Evolutionary conservation across 1,139 yeast genomes (phyloP).

Genomic region (Sugiyamaella castrensis): DNA sequence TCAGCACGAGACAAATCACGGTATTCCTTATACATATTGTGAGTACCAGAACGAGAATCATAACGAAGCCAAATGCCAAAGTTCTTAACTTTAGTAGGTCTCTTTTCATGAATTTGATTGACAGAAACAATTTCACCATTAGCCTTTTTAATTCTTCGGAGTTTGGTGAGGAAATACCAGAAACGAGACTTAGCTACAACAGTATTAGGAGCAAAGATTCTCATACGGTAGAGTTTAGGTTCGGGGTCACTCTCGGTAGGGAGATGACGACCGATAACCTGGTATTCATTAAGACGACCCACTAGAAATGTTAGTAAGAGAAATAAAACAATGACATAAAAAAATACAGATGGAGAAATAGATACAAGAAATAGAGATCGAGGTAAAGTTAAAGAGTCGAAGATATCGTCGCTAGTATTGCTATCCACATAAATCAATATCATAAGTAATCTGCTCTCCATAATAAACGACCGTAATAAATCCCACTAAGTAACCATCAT

Average conservation of each 20-base stretch:
- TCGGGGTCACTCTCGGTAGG: conserved; percentile 99
- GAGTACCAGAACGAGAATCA: conserved; percentile 99
- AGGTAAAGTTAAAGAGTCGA: too few relatives aligned
- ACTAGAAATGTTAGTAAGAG: conserved; percentile 16
- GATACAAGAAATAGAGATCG: too few relatives aligned
- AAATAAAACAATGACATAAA: too few relatives aligned
- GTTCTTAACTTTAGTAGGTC: conserved; percentile 99
- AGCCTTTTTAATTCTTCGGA: conserved; percentile 99
- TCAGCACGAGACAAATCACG: conserved; percentile 99
- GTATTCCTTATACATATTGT: conserved; percentile 99
- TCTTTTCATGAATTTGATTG: conserved; percentile 87
- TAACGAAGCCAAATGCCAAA: conserved; percentile 99
- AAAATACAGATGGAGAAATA: too few relatives aligned
- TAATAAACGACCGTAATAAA: too few relatives aligned
- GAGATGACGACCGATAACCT: conserved; percentile 99
- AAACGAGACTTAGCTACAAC: conserved; percentile 99
- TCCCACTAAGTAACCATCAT: too few relatives aligned
- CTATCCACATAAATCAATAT: too few relatives aligned
- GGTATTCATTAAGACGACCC: conserved; percentile 95
- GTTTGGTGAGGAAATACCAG: conserved; percentile 99
- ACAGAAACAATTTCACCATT: conserved; percentile 98
- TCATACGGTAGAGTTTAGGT: conserved; percentile 99
- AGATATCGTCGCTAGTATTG: too few relatives aligned
- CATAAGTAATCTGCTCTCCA: too few relatives aligned
- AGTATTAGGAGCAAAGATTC: conserved; percentile 98